Base-by-base conservation (phyloP, 345 rosid genomes). In the Dovyalis caffra region DNA sequence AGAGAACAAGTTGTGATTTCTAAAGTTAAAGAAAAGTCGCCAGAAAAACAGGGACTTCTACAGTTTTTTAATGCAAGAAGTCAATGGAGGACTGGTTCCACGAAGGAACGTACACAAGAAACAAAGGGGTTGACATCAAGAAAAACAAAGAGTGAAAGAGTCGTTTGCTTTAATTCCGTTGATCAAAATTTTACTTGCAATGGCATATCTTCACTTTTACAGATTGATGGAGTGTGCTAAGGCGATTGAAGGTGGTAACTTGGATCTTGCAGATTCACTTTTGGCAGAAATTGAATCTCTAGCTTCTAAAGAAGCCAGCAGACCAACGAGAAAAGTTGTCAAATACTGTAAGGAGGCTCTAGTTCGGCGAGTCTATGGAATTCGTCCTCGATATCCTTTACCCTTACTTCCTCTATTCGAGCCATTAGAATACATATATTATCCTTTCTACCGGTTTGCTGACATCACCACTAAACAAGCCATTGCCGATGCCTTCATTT, bases 381-480 rank as follows among this genome's bases (percentile, higher is more conserved):
- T 61, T 12, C 34, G 32, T 28, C 64, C 34, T 14, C 33, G 18
- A 1, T 12, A 1, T 28, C 6, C 33, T 25, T 26, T 0, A 4
- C 64, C 8, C 28, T n/a, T 1, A 31, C 6, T 10, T 8, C 0
- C 5, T 2, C 63, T 1, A 25, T 9, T 0, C 10, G 0, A 9
- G 0, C 11, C 1, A 14, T 14, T 2, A 3, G 47, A 12, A 9
- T 1, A 3, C 21, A 45, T 15, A 1, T 16, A 0, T 16, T 1
- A 0, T 0, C 53, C n/a, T 47, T 58, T 58, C 12, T 25, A 0
- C 0, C 0, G 0, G 7, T 25, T 60, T 60, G 31, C 33, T 25
- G 0, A 0, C 3, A 11, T 1, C 63, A 0, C 63, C 6, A 25
- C 8, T 47, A 0, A 18, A 47, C 0, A 5, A 16, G 2, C 0